Evolutionary conservation across 148 eudicot genomes (phyloP).

Genomic region (Rhododendron simsii): DNA sequence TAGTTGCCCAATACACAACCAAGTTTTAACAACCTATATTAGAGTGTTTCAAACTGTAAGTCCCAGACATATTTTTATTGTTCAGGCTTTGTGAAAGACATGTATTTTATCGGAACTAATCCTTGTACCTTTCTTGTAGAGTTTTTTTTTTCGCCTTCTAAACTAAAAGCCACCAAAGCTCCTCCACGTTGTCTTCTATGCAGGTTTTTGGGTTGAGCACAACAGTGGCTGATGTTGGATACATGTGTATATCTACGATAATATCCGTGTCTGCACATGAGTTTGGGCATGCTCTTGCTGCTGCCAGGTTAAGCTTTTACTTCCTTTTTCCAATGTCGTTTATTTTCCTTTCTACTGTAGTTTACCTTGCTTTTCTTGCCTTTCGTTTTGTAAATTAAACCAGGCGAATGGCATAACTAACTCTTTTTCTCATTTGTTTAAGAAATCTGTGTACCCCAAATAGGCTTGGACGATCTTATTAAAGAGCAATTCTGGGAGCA

Average conservation of each 20-base stretch:
- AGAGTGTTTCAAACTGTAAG: constrained; percentile 1
- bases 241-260: constrained; percentile 50
- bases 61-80: not conserved
- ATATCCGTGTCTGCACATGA: constrained; percentile 74
- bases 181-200: constrained; percentile 12
- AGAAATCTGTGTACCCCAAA: not conserved
- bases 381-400: not conserved
- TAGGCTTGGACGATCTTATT: too few species aligned
- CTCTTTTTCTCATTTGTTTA: not conserved
- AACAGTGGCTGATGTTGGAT: constrained; percentile 56
- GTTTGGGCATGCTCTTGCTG: constrained; percentile 92
- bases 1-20: not conserved
- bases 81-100: not conserved
- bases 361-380: not conserved
- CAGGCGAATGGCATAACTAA: not conserved
- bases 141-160: not conserved
- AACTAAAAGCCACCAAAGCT: not conserved
- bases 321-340: not conserved
- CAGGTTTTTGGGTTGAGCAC: constrained; percentile 51
- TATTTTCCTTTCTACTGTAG: not conserved
- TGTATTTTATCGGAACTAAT: not conserved
- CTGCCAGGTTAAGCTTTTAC: constrained; percentile 68
- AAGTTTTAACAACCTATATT: not conserved
- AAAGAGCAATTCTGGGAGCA: too few species aligned
- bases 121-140: not conserved